These are phyloP conservation scores for Termitomyces eurrhizus DNA, from an alignment of 768 basidiomycete species.

Conservation along the genomic window DNA sequence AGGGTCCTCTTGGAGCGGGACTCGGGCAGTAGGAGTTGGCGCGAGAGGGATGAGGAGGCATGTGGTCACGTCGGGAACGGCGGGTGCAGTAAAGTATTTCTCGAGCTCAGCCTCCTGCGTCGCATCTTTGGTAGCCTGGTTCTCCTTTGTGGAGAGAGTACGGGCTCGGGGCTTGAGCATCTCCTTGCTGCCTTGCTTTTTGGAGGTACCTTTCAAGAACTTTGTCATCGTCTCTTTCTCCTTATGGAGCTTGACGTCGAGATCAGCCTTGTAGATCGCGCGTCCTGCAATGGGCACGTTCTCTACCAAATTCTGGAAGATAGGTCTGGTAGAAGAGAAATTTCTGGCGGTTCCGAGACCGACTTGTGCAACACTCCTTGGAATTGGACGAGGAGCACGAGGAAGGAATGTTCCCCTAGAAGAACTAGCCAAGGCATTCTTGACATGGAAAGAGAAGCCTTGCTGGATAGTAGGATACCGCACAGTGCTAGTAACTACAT, in stretches of 20 bases:
- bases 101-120: constrained; percentile 38
- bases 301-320: constrained; percentile 77
- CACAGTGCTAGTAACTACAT: constrained; percentile 23
- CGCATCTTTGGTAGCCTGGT: constrained; percentile 3
- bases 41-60: constrained; percentile 73
- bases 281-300: constrained; percentile 77
- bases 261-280: constrained; percentile 71
- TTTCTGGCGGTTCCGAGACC: constrained; percentile 75
- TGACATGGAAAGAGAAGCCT: constrained; percentile 53
- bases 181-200: constrained; percentile 26
- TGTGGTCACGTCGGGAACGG: constrained; percentile 46
- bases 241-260: constrained; percentile 54
- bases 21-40: constrained; percentile 65
- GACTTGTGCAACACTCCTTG: constrained; percentile 54
- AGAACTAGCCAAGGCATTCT: constrained; percentile 45
- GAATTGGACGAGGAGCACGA: constrained; percentile 42
- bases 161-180: constrained; percentile 28
- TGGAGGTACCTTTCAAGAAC: constrained; percentile 17
- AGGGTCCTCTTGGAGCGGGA: constrained; percentile 45
- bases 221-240: constrained; percentile 30
- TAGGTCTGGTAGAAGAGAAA: constrained; percentile 68
- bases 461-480: constrained; percentile 46
- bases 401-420: constrained; percentile 52
- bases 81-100: constrained; percentile 52
- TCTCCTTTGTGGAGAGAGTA: constrained; percentile 14